phyloP scores from a whole-genome alignment of 1,284 basidiomycete species.

The Anthracocystis panici-leucophaei region DNA sequence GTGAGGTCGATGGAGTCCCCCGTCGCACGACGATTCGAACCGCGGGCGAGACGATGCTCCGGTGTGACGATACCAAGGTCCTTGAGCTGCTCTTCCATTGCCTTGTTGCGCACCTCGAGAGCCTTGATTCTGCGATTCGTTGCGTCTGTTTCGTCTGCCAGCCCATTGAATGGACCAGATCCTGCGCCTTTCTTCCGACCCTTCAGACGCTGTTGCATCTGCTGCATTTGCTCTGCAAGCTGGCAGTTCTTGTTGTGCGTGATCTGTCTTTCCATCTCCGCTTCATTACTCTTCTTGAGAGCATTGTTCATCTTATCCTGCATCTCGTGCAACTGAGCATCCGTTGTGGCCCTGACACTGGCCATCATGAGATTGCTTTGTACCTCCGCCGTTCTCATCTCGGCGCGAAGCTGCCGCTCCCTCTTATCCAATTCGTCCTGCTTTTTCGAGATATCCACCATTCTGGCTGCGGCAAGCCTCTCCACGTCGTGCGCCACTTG shows the following conservation, averaged over 20 bases:
- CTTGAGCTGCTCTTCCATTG: slow-evolving; percentile 8
- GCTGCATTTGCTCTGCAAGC: slow-evolving; percentile 24
- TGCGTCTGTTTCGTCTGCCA: not conserved
- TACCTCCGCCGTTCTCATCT: not conserved
- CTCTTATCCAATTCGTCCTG: not conserved
- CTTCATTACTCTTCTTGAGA: not conserved
- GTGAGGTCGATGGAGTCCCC: slow-evolving; percentile 7
- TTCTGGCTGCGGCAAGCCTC: not conserved
- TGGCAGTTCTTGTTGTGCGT: slow-evolving; percentile 26
- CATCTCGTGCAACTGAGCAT: not conserved
- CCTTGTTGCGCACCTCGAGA: slow-evolving; percentile 17
- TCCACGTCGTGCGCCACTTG: not conserved
- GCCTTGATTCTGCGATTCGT: slow-evolving; percentile 18
- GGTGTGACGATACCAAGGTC: slow-evolving; percentile 9
- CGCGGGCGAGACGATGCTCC: slow-evolving; percentile 9
- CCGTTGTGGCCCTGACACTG: slow-evolving; percentile 8
- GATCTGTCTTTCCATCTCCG: slow-evolving; percentile 9
- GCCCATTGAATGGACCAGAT: not conserved
- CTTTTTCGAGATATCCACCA: too few species aligned
- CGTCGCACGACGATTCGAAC: not conserved
- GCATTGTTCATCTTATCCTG: slow-evolving; percentile 3
- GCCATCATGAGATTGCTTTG: slow-evolving; percentile 5
- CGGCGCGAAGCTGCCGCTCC: not conserved
- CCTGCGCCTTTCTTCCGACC: not conserved
- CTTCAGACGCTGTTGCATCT: slow-evolving; percentile 13